Evolutionary conservation across 1,284 basidiomycete species (phyloP), one percentile per base, ranked within the genome.

Genomic region (Trichosporon sp.): DNA sequence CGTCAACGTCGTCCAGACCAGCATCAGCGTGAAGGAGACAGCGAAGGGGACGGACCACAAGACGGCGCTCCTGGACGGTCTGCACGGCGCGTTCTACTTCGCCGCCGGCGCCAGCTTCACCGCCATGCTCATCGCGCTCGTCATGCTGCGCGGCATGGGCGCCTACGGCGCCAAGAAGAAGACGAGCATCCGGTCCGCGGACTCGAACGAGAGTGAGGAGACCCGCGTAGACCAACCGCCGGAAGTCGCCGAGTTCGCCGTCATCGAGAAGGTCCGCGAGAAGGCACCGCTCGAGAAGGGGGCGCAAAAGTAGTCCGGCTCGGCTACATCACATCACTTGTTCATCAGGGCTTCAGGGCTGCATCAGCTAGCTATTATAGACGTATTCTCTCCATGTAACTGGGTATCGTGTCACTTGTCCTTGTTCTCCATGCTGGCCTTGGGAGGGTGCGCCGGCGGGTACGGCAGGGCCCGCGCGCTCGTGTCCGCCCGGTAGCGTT

Each of bases 1-100:
- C 35, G 87, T 89, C 1, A 91, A 90, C 3, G 89, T 93, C 65
- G 89, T 92, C 27, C 89, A 88, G 78, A 71, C 76, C 2, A 62
- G 74, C 11, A 66, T 78, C 53, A 68, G 70, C 34, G 60, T 68
- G 23, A 74, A 77, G 64, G 67, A 74, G 1, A 44, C 75, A 2
- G 44, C 35, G 0, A 18, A 25, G 15, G 79, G 77, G 1, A 66
- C 60, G 3, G 67, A 70, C 34, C 11, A 47, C 0, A 62, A 70
- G 15, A 68, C 69, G 12, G 69, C 76, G 2, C 69, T 71, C 31
- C 60, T 80, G 21, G 32, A 75, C 9, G 80, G 80, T 2, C 47
- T 81, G 32, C 78, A 78, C 27, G 79, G 78, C 13, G 76, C 78
- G 0, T 81, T 80, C 72, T 82, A 76, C 77, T 71, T 82, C n/a